Conservation (phyloP, 768 basidiomycete species). For the Trametes punicea region DNA sequence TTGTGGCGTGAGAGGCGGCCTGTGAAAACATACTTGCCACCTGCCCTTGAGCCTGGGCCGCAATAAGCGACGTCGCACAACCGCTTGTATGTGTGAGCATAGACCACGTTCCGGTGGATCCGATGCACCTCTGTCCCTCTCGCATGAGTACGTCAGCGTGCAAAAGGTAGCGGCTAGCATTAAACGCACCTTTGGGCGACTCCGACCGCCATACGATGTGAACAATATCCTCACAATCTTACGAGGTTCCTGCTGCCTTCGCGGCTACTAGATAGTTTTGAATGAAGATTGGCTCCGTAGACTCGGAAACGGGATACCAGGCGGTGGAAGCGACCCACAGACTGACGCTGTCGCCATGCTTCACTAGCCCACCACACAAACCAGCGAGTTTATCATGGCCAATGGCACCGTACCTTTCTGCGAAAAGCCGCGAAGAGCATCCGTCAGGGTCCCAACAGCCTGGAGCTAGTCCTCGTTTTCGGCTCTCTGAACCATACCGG, state of each 20-base stretch:
- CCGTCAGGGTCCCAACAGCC: too few species aligned
- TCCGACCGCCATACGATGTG: not conserved
- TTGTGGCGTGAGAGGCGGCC: constrained; percentile 15
- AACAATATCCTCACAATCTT: not conserved
- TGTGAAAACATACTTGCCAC: constrained; percentile 14
- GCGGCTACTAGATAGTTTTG: too few species aligned
- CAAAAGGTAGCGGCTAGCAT: not conserved
- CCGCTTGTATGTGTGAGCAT: not conserved
- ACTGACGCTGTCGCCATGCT: too few species aligned
- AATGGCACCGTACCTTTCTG: not conserved
- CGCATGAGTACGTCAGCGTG: not conserved
- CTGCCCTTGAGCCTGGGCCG: not conserved
- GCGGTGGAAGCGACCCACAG: too few species aligned
- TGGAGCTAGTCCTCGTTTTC: not conserved
- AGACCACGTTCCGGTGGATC: not conserved
- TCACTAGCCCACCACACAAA: not conserved
- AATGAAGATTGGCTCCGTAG: too few species aligned
- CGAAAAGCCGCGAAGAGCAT: not conserved
- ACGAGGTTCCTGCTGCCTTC: too few species aligned
- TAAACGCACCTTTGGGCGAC: not conserved
- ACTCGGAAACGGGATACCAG: too few species aligned
- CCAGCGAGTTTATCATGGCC: constrained; percentile 13
- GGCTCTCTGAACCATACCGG: not conserved
- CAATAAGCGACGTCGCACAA: not conserved
- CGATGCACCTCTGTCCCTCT: not conserved